Evolutionary conservation across 1,139 yeast genomes (phyloP).

Genomic region (Suhomyces maxii): DNA sequence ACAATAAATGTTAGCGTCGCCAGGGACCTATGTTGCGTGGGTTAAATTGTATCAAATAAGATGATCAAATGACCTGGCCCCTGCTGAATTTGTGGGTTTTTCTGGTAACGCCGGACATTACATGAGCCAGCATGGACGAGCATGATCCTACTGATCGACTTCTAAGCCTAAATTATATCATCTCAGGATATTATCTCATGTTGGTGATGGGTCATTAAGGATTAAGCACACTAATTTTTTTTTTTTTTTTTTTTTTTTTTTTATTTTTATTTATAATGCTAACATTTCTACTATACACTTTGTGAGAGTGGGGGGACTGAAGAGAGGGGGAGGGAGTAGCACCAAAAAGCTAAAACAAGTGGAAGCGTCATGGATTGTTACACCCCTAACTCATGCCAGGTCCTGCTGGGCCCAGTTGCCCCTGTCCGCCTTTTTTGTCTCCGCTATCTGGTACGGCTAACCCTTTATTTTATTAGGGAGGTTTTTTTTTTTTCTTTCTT

Average conservation of each 20-base stretch:
- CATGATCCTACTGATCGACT: neutral
- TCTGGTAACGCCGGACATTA: neutral
- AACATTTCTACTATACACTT: neutral
- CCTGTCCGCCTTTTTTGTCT: no score
- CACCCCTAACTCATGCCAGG: no score
- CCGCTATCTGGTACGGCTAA: no score
- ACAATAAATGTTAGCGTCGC: neutral
- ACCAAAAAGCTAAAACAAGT: no score
- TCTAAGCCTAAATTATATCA: neutral
- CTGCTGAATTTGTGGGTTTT: neutral
- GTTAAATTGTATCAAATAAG: neutral
- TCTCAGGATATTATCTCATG: neutral
- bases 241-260: no score
- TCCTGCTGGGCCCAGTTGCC: no score
- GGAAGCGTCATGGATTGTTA: no score
- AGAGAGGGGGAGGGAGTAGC: neutral
- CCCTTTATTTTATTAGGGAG: no score
- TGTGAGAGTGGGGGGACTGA: neutral
- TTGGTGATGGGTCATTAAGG: neutral
- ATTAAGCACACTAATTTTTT: no score
- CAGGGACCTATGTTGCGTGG: neutral
- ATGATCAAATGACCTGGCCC: neutral
- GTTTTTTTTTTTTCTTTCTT: no score
- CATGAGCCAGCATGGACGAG: neutral
- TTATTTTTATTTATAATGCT: neutral